Evolutionary conservation across 257 asterid species (phyloP).

Genomic region (Thymus quinquecostatus): DNA sequence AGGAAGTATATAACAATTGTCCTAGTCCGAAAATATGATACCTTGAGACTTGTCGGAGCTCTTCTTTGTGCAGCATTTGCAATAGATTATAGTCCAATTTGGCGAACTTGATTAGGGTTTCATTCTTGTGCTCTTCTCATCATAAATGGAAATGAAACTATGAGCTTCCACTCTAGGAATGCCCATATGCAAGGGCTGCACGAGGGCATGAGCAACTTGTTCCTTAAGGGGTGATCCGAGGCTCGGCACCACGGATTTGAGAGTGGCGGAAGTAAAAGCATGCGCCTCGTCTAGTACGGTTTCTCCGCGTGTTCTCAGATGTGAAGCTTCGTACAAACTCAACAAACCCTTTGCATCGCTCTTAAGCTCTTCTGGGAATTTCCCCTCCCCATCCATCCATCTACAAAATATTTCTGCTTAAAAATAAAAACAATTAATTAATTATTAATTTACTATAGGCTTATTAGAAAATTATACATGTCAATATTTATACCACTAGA

Average conservation of each 20-base stretch:
- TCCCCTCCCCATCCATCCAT: conserved; percentile 21
- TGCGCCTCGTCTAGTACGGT: conserved; percentile 33
- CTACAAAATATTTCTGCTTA: conserved; percentile 21
- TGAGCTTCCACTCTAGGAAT: conserved; percentile 18
- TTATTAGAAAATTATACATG: too few species aligned
- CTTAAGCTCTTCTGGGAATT: conserved; percentile 3
- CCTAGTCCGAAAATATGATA: not conserved
- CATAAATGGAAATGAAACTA: conserved; percentile 16
- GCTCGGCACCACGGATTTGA: conserved; percentile 13
- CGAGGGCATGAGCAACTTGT: conserved; percentile 4
- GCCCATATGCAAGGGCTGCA: conserved; percentile 24
- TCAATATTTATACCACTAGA: not conserved
- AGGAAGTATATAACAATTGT: too few species aligned
- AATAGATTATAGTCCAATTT: conserved; percentile 32
- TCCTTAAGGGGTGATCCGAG: conserved; percentile 4
- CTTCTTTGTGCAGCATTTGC: conserved; percentile 18
- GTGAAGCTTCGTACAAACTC: conserved; percentile 21
- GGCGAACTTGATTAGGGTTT: conserved; percentile 22
- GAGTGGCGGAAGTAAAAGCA: conserved; percentile 16
- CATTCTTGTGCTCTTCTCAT: conserved; percentile 23
- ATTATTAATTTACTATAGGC: too few species aligned
- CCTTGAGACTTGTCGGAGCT: conserved; percentile 26
- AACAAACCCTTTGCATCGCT: conserved; percentile 17
- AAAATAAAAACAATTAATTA: too few species aligned
- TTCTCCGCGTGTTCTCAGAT: conserved; percentile 20